A percentile compares a stretch with the other conserved stretches of the same genome.
Evolutionary conservation across 2,329 filamentous ascomycete genomes (phyloP).

Genomic region (Talaromyces rugulosus): DNA sequence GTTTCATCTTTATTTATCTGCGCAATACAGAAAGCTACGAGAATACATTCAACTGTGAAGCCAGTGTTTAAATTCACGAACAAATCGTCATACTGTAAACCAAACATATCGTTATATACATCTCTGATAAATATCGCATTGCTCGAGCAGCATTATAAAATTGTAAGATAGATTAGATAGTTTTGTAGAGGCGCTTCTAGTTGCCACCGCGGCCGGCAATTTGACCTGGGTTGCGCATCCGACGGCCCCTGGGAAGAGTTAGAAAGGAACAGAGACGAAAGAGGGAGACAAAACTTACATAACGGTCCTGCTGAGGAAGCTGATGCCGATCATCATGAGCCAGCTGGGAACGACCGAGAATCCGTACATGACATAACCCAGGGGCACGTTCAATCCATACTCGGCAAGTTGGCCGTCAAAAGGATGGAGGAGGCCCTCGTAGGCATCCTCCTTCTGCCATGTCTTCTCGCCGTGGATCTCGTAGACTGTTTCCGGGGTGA

Average conservation of each 20-base stretch:
- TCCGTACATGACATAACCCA: constrained; percentile 54
- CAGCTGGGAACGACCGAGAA: constrained; percentile 59
- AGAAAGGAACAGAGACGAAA: not conserved
- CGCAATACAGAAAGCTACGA: not conserved
- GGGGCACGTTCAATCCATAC: constrained; percentile 49
- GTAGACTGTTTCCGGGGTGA: constrained; percentile 55
- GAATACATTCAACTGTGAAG: not conserved
- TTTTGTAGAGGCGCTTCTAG: not conserved
- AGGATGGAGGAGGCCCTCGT: constrained; percentile 59
- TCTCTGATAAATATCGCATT: constrained; percentile 21
- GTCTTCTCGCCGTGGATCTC: constrained; percentile 54
- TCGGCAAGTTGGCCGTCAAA: constrained; percentile 55
- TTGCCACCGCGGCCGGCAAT: constrained; percentile 13
- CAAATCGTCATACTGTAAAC: constrained; percentile 1
- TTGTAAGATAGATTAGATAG: not conserved
- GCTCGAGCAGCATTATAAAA: constrained; percentile 14
- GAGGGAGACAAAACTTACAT: constrained; percentile 47
- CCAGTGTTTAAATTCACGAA: not conserved
- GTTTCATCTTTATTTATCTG: not conserved
- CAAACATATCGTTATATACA: constrained; percentile 11
- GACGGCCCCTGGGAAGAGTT: constrained; percentile 22
- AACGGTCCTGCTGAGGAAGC: constrained; percentile 56
- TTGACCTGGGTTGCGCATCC: constrained; percentile 21
- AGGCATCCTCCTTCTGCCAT: constrained; percentile 49
- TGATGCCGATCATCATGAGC: constrained; percentile 61